Percentiles rank a stretch among this genome's conserved stretches.
These are phyloP conservation scores for Claviceps digitariae DNA, from an alignment of 2,329 filamentous ascomycete species.

Conservation along the genomic window DNA sequence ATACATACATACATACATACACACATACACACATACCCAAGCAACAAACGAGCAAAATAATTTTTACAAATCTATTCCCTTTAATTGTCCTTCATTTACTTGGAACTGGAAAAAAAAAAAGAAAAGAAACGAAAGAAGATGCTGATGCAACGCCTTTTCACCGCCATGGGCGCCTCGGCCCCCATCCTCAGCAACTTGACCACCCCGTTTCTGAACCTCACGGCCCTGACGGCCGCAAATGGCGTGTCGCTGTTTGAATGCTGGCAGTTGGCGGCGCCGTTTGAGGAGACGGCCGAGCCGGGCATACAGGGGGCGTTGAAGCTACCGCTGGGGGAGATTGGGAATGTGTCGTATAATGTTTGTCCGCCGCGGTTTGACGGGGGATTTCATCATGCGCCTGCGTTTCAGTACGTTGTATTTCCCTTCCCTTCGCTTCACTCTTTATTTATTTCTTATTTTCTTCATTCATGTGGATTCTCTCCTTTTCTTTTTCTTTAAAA, in stretches of 20 bases:
- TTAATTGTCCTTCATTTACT: too few species aligned
- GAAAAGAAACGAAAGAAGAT: not conserved
- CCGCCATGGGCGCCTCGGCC: not conserved
- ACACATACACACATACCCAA: too few species aligned
- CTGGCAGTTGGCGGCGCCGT: constrained; percentile 23
- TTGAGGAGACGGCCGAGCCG: constrained; percentile 14
- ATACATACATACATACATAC: too few species aligned
- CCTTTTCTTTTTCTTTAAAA: not conserved
- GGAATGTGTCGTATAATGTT: constrained; percentile 22
- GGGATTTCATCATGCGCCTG: constrained; percentile 28
- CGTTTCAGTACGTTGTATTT: constrained; percentile 21
- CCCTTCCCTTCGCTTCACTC: not conserved
- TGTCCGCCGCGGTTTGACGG: constrained; percentile 24
- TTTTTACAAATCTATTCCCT: too few species aligned
- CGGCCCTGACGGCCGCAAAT: constrained; percentile 22
- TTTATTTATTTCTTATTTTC: not conserved
- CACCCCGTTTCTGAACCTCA: constrained; percentile 23
- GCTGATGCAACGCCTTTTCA: not conserved
- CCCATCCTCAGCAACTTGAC: not conserved
- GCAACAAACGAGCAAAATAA: too few species aligned
- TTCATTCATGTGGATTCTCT: not conserved
- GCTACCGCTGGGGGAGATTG: constrained; percentile 18
- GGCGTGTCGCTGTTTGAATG: constrained; percentile 29
- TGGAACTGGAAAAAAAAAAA: not conserved
- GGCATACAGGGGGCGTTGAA: constrained; percentile 18